A percentile compares a stretch with the other conserved stretches of the same genome.
These are phyloP conservation scores for Thalassiosira sp. DNA, from an alignment of 352 stramenopile genomes.

Conservation along the genomic window DNA sequence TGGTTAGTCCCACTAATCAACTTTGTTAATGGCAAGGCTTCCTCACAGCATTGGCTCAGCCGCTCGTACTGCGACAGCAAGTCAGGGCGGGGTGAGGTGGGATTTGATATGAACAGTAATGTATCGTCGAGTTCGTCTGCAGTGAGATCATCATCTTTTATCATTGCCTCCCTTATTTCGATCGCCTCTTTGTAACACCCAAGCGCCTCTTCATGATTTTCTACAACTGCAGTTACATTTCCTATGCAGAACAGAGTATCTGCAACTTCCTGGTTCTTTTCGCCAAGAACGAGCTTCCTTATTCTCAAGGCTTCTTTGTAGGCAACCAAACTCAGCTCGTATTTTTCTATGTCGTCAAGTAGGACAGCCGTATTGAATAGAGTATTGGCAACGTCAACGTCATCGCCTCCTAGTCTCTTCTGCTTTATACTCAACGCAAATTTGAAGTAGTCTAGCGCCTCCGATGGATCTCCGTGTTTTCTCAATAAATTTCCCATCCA, in stretches of 20 bases:
- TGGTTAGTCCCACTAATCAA: conserved; percentile 51
- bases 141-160: conserved; percentile 32
- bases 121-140: conserved; percentile 38
- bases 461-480: conserved; percentile 57
- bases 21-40: conserved; percentile 60
- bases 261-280: conserved; percentile 56
- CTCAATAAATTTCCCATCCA: conserved; percentile 69
- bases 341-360: conserved; percentile 67
- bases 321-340: conserved; percentile 59
- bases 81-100: conserved; percentile 21
- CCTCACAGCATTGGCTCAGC: conserved; percentile 57
- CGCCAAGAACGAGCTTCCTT: conserved; percentile 46
- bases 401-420: conserved; percentile 46
- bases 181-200: conserved; percentile 56
- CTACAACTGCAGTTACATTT: conserved; percentile 56
- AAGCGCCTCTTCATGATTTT: conserved; percentile 60
- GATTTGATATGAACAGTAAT: conserved; percentile 58
- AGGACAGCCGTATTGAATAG: conserved; percentile 67
- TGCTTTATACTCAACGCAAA: conserved; percentile 67
- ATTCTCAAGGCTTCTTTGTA: conserved; percentile 71
- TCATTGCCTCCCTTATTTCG: conserved; percentile 45
- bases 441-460: conserved; percentile 70
- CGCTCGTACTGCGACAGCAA: conserved; percentile 49
- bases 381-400: conserved; percentile 63
- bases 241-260: conserved; percentile 68